Evolutionary conservation across 345 rosid species (phyloP).

Genomic region (Sisymbrium irio): DNA sequence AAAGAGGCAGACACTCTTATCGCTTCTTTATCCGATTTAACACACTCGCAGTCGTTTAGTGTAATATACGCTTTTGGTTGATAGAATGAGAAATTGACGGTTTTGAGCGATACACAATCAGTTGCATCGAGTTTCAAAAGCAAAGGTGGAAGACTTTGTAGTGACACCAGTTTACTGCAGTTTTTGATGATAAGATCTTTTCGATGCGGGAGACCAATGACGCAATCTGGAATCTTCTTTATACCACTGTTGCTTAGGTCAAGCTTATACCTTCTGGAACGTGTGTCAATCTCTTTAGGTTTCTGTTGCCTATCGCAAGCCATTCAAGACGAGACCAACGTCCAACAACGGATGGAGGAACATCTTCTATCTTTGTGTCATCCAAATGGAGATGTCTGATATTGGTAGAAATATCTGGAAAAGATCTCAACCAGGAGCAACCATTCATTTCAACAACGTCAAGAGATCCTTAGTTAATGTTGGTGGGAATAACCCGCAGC

Average conservation of each 20-base stretch:
- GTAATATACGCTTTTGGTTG: too few relatives aligned
- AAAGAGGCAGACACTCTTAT: too few relatives aligned
- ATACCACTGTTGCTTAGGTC: neutral
- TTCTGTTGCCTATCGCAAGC: neutral
- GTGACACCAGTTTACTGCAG: neutral
- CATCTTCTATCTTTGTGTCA: neutral
- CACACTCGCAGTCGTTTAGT: too few relatives aligned
- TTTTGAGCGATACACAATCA: neutral
- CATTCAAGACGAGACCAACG: neutral
- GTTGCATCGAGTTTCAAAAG: neutral
- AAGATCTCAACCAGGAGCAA: slow-evolving; percentile 2
- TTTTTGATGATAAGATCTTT: neutral
- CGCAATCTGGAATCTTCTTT: neutral
- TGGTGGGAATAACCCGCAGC: slow-evolving; percentile 2
- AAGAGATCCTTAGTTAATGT: slow-evolving; percentile 4
- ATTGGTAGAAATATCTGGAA: slow-evolving; percentile 18
- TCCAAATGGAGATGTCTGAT: neutral
- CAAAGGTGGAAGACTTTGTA: neutral
- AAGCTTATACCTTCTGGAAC: neutral
- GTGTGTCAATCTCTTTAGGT: slow-evolving; percentile 8
- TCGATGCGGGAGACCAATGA: neutral
- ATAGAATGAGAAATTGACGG: neutral
- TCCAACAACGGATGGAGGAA: slow-evolving; percentile 1
- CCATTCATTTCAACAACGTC: neutral
- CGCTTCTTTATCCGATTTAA: too few relatives aligned